Conservation (phyloP, 2,329 filamentous ascomycete species). For the Periconia digitata region DNA sequence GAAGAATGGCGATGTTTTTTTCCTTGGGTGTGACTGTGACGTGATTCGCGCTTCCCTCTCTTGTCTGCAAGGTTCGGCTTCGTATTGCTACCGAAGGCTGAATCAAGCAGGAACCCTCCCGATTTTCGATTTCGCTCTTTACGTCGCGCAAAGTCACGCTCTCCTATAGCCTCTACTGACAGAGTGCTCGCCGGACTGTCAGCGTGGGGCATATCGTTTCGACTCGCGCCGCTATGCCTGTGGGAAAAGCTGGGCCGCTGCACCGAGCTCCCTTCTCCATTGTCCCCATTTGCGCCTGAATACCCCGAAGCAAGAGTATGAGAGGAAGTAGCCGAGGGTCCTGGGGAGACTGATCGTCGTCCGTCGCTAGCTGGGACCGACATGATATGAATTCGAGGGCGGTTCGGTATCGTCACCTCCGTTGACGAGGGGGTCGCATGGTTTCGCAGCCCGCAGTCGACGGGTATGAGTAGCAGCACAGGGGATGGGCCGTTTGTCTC, state of each 20-base stretch:
- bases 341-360: conserved; percentile 36
- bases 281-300: conserved; percentile 22
- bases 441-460: conserved; percentile 7
- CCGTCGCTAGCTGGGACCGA: conserved; percentile 36
- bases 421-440: conserved; percentile 29
- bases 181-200: conserved; percentile 17
- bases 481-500: too few species aligned
- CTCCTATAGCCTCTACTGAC: conserved; percentile 25
- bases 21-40: conserved; percentile 32
- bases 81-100: conserved; percentile 37
- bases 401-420: conserved; percentile 21
- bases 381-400: conserved; percentile 25
- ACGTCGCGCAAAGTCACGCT: conserved; percentile 35
- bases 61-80: conserved; percentile 29
- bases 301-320: conserved; percentile 33
- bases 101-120: conserved; percentile 51
- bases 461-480: too few species aligned
- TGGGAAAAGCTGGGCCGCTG: conserved; percentile 21
- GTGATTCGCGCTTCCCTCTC: conserved; percentile 43
- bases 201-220: conserved; percentile 7
- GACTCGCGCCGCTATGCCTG: conserved; percentile 10
- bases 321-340: conserved; percentile 36
- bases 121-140: conserved; percentile 35
- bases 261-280: conserved; percentile 31
- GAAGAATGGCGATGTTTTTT: conserved; percentile 36